Base-by-base conservation (phyloP, 129 eudicot genomes). In the Escallonia herrerae region DNA sequence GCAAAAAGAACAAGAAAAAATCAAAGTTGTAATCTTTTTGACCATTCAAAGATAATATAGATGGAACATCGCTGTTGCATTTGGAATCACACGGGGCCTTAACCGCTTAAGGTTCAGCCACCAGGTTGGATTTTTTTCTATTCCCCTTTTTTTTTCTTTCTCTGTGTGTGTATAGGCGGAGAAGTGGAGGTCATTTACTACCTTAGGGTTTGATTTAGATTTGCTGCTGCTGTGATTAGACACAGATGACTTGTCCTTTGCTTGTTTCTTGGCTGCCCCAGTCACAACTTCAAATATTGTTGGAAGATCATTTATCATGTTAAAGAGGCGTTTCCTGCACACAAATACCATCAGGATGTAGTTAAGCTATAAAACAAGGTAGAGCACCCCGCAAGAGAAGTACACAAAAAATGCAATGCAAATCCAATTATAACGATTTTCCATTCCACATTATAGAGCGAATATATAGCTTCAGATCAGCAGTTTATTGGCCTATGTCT, bases 161-260 rank as follows among this genome's bases (percentile, higher is more conserved):
- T 22, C 1, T 22, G 56, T n/a, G n/a, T 10, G 12, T 15, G 2
- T 10, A 12, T 10, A 12, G 5, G 56, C 5, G n/a, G 56, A 51
- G n/a, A 51, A 3, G 14, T 5, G 6, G 2, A 8, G 14, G n/a
- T 12, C 3, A 13, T 33, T 62, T 44, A 53, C 49, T 56, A 63
- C 74, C 74, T 68, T 68, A n/a, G 74, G 44, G 75, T 73, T 85
- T 66, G 87, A 69, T 80, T 85, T 85, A 40, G 82, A 71, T 62
- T 85, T 85, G 82, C 78, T 81, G 76, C 84, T 75, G 73, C 84
- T 81, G 72, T 81, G 84, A 66, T 85, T 85, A 41, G 91, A 78
- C 41, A 76, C 84, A 0, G 76, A 6, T 52, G 87, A 78, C 73
- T 81, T 84, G 44, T 84, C 90, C 64, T 84, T 84, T 47, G 76